Evolutionary conservation across 306 rosid genomes (phyloP), one percentile per base, ranked within the genome.

Genomic region (Cyclanthera cordifolia): DNA sequence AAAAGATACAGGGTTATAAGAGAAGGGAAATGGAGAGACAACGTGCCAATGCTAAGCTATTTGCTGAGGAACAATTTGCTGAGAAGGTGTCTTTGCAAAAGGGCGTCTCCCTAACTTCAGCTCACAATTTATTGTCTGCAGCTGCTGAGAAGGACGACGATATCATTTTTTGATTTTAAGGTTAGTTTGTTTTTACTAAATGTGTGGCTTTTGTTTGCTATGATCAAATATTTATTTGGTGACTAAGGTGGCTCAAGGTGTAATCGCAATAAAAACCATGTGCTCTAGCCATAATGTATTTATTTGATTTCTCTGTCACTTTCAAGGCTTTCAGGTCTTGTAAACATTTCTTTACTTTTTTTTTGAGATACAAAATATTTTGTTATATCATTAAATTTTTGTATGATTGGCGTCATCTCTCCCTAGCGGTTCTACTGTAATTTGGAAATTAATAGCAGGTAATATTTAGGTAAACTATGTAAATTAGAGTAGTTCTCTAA

Each of bases 1-100:
- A 93, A 85, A 93, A 92, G 87, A 85, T 92, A 46, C 97, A 89
- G 76, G 96, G 95, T 2, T 91, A 73, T 34, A 91, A 88, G 87
- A 91, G 73, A 76, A 82, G 95, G 76, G 97, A 85, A 78, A 77
- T 92, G 14, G 89, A 92, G 85, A 92, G 10, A 76, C 91, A 85
- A 82, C 76, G 47, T 79, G 77, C 55, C 61, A 13, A 74, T 19
- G 82, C 89, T 46, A 83, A 54, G 82, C 20, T 61, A 11, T 81
- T 55, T 52, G 78, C 95, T 0, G 84, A 81, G 57, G 95, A 85
- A 1, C 90, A 91, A 70, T 48, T 78, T 68, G 78, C 68, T 7
- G 95, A 82, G 77, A 69, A 84, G 65, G 9, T 86, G 0, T 67
- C 92, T 10, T 73, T 84, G 81, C 81, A 67, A 76, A 78, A 72